A percentile compares a stretch with the other conserved stretches of the same genome.
phyloP scores from a whole-genome alignment of 2,329 filamentous ascomycete genomes.

The Paraphoma chrysanthemicola region DNA sequence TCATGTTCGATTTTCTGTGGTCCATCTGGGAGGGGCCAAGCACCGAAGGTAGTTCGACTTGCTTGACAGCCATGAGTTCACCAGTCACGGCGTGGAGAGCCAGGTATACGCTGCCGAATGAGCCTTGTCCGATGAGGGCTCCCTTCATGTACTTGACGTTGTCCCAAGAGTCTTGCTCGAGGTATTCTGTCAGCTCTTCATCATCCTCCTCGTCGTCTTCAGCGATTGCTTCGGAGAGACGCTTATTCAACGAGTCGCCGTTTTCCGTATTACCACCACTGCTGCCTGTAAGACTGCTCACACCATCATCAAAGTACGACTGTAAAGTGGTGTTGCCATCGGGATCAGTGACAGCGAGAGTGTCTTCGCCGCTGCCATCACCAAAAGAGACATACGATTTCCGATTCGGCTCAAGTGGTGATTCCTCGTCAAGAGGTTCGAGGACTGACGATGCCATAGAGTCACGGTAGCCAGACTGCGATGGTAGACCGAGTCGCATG shows the following conservation, averaged over 20 bases:
- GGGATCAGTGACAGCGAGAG: slow-evolving; percentile 76
- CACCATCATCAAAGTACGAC: slow-evolving; percentile 86
- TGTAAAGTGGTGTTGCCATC: slow-evolving; percentile 72
- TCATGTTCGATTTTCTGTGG: slow-evolving; percentile 95
- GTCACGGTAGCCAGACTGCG: slow-evolving; percentile 75
- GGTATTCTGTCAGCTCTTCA: slow-evolving; percentile 86
- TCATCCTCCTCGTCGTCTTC: slow-evolving; percentile 93
- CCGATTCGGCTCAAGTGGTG: slow-evolving; percentile 81
- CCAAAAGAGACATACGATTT: slow-evolving; percentile 95
- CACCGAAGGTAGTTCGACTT: slow-evolving; percentile 88
- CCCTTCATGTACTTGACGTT: slow-evolving; percentile 99
- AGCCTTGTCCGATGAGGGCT: slow-evolving; percentile 93
- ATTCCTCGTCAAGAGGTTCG: slow-evolving; percentile 90
- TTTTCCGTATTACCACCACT: slow-evolving; percentile 64
- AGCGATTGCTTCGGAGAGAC: slow-evolving; percentile 81
- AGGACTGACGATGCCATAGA: slow-evolving; percentile 89
- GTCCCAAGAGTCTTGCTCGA: slow-evolving; percentile 92
- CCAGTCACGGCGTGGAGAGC: slow-evolving; percentile 95
- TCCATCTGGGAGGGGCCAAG: slow-evolving; percentile 76
- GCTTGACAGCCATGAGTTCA: slow-evolving; percentile 97
- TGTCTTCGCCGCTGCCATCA: slow-evolving; percentile 73
- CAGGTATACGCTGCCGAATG: slow-evolving; percentile 94
- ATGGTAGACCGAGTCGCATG: slow-evolving; percentile 62
- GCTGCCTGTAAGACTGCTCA: slow-evolving; percentile 74
- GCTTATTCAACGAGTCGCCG: slow-evolving; percentile 77